phyloP scores from a whole-genome alignment of 1,284 basidiomycete genomes.

The Athelia sp. region DNA sequence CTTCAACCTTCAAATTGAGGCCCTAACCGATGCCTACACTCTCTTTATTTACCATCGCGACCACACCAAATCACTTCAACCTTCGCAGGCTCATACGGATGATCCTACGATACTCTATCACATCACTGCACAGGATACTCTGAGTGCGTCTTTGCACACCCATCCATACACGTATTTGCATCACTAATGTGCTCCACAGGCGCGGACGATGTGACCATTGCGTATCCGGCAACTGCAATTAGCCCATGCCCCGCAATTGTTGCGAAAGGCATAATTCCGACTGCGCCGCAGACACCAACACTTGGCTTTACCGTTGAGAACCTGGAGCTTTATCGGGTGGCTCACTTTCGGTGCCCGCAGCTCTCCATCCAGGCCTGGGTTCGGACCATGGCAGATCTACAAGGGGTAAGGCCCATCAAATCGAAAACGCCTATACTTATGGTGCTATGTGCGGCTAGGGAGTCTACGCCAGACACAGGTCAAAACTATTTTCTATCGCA shows the following conservation, averaged over 20 bases:
- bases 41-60: not conserved
- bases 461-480: constrained; percentile 4
- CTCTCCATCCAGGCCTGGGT: constrained; percentile 11
- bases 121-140: not conserved
- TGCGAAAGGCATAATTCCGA: constrained; percentile 9
- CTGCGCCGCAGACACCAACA: constrained; percentile 5
- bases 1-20: not conserved
- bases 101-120: not conserved
- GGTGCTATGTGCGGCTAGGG: constrained; percentile 3
- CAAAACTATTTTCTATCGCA: constrained; percentile 6
- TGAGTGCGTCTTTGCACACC: too few relatives aligned
- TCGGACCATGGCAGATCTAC: constrained; percentile 9
- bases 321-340: constrained; percentile 9
- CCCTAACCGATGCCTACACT: constrained; percentile 6
- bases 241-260: constrained; percentile 2
- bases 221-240: not conserved
- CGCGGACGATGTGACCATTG: not conserved
- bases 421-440: constrained; percentile 3
- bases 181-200: not conserved
- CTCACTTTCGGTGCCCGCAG: constrained; percentile 6
- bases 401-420: constrained; percentile 6
- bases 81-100: too few relatives aligned
- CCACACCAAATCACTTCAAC: too few relatives aligned
- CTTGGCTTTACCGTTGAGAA: constrained; percentile 7
- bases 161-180: not conserved